phyloP scores from a whole-genome alignment of 305 asterid genomes.

The Petunia hybrid region DNA sequence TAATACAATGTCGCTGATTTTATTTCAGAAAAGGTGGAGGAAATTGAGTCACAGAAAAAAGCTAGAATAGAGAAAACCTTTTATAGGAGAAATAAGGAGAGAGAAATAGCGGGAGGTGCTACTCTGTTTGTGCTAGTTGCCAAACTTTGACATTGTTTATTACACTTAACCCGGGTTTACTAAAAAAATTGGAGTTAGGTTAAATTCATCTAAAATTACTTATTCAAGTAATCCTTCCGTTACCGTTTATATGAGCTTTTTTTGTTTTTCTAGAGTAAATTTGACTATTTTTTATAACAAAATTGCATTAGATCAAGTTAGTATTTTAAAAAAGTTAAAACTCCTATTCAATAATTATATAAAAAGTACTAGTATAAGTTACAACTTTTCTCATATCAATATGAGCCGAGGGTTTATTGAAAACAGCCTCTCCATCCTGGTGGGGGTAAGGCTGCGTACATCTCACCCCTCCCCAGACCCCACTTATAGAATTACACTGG shows the following conservation, averaged over 20 bases:
- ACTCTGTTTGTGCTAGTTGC: slow-evolving; percentile 12
- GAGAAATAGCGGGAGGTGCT: slow-evolving; percentile 17
- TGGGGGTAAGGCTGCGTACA: too few species aligned
- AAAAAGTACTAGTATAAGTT: too few species aligned
- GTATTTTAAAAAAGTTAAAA: too few species aligned
- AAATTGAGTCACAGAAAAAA: slow-evolving; percentile 30
- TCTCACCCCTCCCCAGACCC: too few species aligned
- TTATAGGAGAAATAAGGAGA: slow-evolving; percentile 38
- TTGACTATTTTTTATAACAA: too few species aligned
- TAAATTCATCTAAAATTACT: neutral
- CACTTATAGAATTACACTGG: too few species aligned
- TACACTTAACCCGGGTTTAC: slow-evolving; percentile 1
- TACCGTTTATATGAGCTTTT: neutral
- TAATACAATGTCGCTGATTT: slow-evolving; percentile 8
- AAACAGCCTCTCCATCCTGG: too few species aligned
- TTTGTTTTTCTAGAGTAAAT: too few species aligned
- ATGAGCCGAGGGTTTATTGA: too few species aligned
- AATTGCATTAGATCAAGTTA: too few species aligned
- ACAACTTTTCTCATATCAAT: too few species aligned
- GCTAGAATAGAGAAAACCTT: slow-evolving; percentile 34
- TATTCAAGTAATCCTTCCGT: neutral
- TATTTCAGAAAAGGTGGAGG: slow-evolving; percentile 17
- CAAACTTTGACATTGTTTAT: slow-evolving; percentile 6
- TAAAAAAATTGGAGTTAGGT: neutral
- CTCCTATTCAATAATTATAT: too few species aligned